Evolutionary conservation across 2,329 filamentous ascomycete genomes (phyloP), one percentile per base, ranked within the genome.

Genomic region (Pseudocercospora crystallina): DNA sequence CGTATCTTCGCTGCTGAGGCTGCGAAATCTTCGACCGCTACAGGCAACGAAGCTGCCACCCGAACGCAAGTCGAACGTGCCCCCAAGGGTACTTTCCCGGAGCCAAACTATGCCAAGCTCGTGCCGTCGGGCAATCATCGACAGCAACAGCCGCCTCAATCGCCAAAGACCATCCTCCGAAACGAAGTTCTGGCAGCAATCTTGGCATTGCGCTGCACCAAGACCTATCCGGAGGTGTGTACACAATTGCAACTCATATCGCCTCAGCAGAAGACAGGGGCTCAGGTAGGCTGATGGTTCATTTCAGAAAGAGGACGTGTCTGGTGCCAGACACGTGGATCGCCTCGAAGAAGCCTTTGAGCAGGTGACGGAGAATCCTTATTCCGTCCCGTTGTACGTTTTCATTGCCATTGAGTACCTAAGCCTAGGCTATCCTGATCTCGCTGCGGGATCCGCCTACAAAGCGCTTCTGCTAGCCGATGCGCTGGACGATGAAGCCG

Each of bases 371-470:
- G 43, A 50, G 31, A 51, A 54, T 26, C 53, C 58, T n/a, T 61
- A 61, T 44, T 57, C 49, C 15, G 50, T 61, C 10, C 56, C 61
- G 3, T 34, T 65, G 5, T 63, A 66, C 36, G 50, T 68, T 37
- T 79, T 86, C 57, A 82, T 91, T 30, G 89, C 89, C 17, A 73
- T 80, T 31, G 76, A 87, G 36, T 84, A 96, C 69, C 80, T 84
- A 12, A 76, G 83, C 39, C 78, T 96, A 40, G 89, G 84, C 33
- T 97, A 96, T 69, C 89, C 90, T 0, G 94, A 99, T 69, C 81
- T 99, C 34, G 90, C 90, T 5, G 85, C 86, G 9, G 89, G 90
- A 31, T 91, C 96, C 75, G 89, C 90, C 5, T 97, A 97, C 68
- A 86, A 87, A 48, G 90, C 91, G 1, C 78, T 97, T n/a, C 80